Evolutionary conservation across 306 rosid genomes (phyloP).

Genomic region (Quercus agrifolia): DNA sequence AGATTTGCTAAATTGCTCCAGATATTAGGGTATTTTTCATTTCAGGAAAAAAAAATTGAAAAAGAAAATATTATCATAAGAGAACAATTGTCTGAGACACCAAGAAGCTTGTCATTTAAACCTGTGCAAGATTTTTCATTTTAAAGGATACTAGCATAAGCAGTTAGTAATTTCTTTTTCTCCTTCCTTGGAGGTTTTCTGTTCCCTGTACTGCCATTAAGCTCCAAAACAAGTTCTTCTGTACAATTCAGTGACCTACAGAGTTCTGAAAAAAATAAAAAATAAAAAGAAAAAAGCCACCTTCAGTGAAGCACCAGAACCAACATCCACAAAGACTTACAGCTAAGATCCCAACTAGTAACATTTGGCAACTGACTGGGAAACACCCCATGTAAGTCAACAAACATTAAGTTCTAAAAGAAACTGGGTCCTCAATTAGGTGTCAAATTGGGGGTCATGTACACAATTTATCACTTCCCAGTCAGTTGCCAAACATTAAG

Average conservation of each 20-base stretch:
- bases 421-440: neutral
- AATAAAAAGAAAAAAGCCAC: neutral
- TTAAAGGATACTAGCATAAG: slow-evolving; percentile 69
- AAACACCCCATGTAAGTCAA: neutral
- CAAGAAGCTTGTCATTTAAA: slow-evolving; percentile 14
- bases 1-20: neutral
- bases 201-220: slow-evolving; percentile 46
- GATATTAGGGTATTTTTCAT: neutral
- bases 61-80: neutral
- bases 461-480: neutral
- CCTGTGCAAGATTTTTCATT: slow-evolving; percentile 11
- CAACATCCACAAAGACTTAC: slow-evolving; percentile 18
- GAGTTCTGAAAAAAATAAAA: slow-evolving; percentile 50
- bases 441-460: neutral
- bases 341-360: slow-evolving; percentile 1
- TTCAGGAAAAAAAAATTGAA: neutral
- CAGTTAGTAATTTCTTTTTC: slow-evolving; percentile 59
- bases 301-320: slow-evolving; percentile 29
- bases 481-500: too few relatives aligned
- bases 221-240: slow-evolving; percentile 48
- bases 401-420: neutral
- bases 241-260: slow-evolving; percentile 60
- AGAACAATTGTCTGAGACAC: slow-evolving; percentile 13
- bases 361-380: neutral
- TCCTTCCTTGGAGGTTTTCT: slow-evolving; percentile 75